phyloP scores from a whole-genome alignment of 768 basidiomycete genomes.

The Hygrocybe coccinea region DNA sequence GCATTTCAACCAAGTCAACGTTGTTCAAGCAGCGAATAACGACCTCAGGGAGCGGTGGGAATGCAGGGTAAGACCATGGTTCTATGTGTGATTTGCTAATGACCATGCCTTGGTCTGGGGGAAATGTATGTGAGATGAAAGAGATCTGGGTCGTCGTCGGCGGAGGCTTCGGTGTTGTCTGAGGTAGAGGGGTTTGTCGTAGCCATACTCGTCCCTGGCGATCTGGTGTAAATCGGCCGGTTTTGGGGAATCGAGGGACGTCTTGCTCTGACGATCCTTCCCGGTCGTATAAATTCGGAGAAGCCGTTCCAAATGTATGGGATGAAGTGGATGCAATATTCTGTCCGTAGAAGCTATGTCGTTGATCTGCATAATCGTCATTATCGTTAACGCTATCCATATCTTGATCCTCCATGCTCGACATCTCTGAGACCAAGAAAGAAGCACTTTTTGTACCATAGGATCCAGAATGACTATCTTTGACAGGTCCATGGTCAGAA shows the following conservation, averaged over 20 bases:
- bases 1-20: constrained; percentile 57
- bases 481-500: constrained; percentile 19
- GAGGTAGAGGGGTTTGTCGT: constrained; percentile 8
- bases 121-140: constrained; percentile 43
- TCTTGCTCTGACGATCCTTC: constrained; percentile 23
- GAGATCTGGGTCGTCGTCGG: constrained; percentile 28
- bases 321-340: constrained; percentile 39
- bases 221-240: constrained; percentile 8
- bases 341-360: constrained; percentile 45
- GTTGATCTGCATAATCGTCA: constrained; percentile 12
- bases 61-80: constrained; percentile 56
- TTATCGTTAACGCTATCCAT: constrained; percentile 8
- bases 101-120: constrained; percentile 34
- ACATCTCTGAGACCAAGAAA: constrained; percentile 7
- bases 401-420: constrained; percentile 2
- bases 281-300: constrained; percentile 22
- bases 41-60: constrained; percentile 54
- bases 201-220: neutral
- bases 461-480: constrained; percentile 13
- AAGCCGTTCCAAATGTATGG: constrained; percentile 12
- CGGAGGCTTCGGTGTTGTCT: constrained; percentile 21
- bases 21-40: constrained; percentile 51
- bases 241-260: neutral
- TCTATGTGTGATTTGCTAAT: constrained; percentile 43
- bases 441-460: constrained; percentile 16